Conservation (phyloP, 305 asterid species). For the Fraxinus xanthoxyloides region DNA sequence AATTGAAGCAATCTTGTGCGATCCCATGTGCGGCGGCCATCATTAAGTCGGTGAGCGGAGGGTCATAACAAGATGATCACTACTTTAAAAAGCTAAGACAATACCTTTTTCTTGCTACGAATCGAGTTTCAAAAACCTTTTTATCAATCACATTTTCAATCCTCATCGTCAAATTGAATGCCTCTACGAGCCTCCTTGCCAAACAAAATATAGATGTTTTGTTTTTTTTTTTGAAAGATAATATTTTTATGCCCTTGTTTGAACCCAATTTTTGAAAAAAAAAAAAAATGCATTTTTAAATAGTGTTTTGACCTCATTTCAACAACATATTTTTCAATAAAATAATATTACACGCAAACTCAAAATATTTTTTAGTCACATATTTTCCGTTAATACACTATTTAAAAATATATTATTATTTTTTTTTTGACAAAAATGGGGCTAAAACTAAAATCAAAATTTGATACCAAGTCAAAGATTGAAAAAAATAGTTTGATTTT, state of each 20-base stretch:
- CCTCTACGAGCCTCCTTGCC: not conserved
- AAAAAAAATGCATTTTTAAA: too few species aligned
- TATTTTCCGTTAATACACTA: not conserved
- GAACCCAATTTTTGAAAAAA: not conserved
- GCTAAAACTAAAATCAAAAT: not conserved
- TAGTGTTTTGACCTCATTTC: not conserved
- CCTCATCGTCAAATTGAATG: not conserved
- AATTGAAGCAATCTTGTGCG: not conserved
- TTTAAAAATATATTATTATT: too few species aligned
- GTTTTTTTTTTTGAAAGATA: not conserved
- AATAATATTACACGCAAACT: too few species aligned
- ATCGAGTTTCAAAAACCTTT: not conserved
- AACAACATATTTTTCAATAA: too few species aligned
- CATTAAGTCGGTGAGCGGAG: not conserved
- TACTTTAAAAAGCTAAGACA: not conserved
- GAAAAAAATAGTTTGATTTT: not conserved
- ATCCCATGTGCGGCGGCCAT: not conserved
- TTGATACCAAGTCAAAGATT: not conserved
- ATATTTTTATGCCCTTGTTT: not conserved
- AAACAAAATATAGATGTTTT: not conserved
- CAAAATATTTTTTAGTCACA: not conserved
- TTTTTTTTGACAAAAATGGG: not conserved
- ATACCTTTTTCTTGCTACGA: not conserved
- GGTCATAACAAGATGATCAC: not conserved
- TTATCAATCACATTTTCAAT: not conserved